Percentiles rank a stretch among this genome's conserved stretches.
These are phyloP conservation scores for Pseudozyma hubeiensis DNA, from an alignment of 1,284 basidiomycete genomes.

Conservation along the genomic window DNA sequence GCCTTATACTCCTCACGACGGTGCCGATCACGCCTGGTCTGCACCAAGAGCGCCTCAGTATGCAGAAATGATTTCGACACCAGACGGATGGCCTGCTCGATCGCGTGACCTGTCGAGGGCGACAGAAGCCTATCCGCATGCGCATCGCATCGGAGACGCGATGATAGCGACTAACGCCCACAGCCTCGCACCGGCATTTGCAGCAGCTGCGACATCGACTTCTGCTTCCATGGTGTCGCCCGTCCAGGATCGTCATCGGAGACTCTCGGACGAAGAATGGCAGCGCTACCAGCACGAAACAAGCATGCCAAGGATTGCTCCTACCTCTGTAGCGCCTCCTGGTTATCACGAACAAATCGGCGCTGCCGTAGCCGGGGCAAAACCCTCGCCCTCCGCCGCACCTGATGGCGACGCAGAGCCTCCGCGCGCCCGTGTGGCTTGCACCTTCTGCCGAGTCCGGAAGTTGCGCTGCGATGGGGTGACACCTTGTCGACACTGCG, in stretches of 20 bases:
- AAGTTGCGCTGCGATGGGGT: conserved; percentile 52
- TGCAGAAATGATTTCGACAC: neutral
- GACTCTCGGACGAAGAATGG: conserved; percentile 29
- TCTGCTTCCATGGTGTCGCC: conserved; percentile 1
- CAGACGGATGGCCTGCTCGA: conserved; percentile 7
- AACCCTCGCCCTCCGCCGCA: neutral
- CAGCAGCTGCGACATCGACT: neutral
- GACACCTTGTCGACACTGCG: conserved; percentile 47
- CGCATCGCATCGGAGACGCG: conserved; percentile 1
- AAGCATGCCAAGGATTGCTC: neutral
- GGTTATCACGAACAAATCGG: neutral
- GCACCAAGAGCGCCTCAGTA: conserved; percentile 4
- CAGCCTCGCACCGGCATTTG: neutral
- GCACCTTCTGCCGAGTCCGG: conserved; percentile 46
- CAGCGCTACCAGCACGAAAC: conserved; percentile 11
- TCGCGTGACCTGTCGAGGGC: neutral
- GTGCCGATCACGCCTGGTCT: conserved; percentile 13
- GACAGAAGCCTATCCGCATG: neutral
- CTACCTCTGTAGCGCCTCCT: neutral
- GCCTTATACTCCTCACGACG: conserved; percentile 14
- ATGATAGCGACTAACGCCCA: conserved; percentile 1
- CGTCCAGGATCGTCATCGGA: neutral
- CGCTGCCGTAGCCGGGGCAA: neutral
- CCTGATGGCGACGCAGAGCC: conserved; percentile 28
- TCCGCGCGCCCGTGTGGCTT: conserved; percentile 43